Evolutionary conservation across 2,329 filamentous ascomycete species (phyloP).

Genomic region (Annulohypoxylon truncatum): DNA sequence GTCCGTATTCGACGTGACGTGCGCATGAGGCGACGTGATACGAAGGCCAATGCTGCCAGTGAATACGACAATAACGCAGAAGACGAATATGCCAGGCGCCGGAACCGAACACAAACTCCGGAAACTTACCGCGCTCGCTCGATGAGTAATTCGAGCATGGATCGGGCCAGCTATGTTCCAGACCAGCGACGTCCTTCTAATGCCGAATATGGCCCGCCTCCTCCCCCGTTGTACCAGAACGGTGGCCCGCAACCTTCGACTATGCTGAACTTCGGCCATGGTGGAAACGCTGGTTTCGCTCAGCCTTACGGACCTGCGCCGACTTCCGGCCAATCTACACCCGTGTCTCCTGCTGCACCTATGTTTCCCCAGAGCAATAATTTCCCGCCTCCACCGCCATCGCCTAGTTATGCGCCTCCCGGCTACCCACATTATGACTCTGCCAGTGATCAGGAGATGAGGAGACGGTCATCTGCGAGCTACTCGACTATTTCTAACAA

Average conservation of each 20-base stretch:
- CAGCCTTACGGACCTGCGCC: slow-evolving; percentile 46
- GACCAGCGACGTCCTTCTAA: slow-evolving; percentile 48
- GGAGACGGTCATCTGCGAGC: slow-evolving; percentile 40
- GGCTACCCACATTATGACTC: slow-evolving; percentile 44
- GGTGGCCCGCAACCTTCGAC: slow-evolving; percentile 38
- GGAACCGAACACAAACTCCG: slow-evolving; percentile 48
- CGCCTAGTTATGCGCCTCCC: slow-evolving; percentile 37
- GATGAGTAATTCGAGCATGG: slow-evolving; percentile 50
- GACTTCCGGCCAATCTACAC: slow-evolving; percentile 45
- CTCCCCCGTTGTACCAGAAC: slow-evolving; percentile 47
- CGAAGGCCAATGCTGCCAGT: slow-evolving; percentile 64
- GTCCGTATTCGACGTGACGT: slow-evolving; percentile 96
- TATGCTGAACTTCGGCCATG: slow-evolving; percentile 46
- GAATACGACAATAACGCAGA: slow-evolving; percentile 65
- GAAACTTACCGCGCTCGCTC: slow-evolving; percentile 49
- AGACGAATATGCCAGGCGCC: slow-evolving; percentile 59
- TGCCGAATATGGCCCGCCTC: slow-evolving; percentile 46
- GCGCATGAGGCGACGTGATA: slow-evolving; percentile 86
- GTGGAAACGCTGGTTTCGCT: slow-evolving; percentile 43
- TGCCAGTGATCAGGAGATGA: slow-evolving; percentile 40
- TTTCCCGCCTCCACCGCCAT: slow-evolving; percentile 37
- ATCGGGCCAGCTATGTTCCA: slow-evolving; percentile 43
- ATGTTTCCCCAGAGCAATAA: slow-evolving; percentile 42
- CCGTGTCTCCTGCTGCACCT: slow-evolving; percentile 47
- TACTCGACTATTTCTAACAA: slow-evolving; percentile 43